Base-by-base conservation (phyloP, 192 early-diverging fungal species). In the Coemansia nantahalensis region DNA sequence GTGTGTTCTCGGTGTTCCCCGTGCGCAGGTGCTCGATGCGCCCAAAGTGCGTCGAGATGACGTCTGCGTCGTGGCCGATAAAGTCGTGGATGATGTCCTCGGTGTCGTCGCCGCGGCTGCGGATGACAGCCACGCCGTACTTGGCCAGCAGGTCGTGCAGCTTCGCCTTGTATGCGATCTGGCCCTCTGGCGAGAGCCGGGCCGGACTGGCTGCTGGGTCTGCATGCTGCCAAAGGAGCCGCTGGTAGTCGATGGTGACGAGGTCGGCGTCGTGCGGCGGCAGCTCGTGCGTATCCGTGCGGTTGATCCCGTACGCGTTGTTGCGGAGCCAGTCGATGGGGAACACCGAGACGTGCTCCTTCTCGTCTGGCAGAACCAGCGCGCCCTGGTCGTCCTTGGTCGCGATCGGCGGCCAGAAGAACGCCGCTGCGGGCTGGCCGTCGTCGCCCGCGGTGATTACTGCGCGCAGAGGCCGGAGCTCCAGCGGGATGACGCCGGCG, bases 61-160 rank as follows among this genome's bases (percentile, higher is more conserved):
- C 67, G 24, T 73, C 70, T 10, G 61, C 68, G 8, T 33, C 39
- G 1, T 48, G 26, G 52, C 67, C 71, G n/a, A 78, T 74, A 54
- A 78, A 78, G 28, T 78, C 76, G 40, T 56, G 58, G n/a, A 78
- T 74, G 9, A 78, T 63, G n/a, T 64, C 65, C 24, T 78, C 76
- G 6, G 76, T 78, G 16, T 68, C 48, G 45, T 34, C 22, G 15
- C 76, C 76, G 15, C 76, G 41, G 51, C 60, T 64, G 37, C 69
- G 68, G 19, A 78, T 67, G 15, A 78, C 60, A 4, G 66, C 76
- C 8, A 78, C 65, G 46, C 76, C 76, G 42, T 64, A 78, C 38
- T 54, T 52, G 14, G 38, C 45, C 39, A 78, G 59, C 45, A 37
- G 39, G 3, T 73, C 63, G 38, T 46, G 59, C 37, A 70, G 42